These are phyloP conservation scores for Lipomyces orientalis DNA, from an alignment of 805 yeast genomes.

Conservation along the genomic window DNA sequence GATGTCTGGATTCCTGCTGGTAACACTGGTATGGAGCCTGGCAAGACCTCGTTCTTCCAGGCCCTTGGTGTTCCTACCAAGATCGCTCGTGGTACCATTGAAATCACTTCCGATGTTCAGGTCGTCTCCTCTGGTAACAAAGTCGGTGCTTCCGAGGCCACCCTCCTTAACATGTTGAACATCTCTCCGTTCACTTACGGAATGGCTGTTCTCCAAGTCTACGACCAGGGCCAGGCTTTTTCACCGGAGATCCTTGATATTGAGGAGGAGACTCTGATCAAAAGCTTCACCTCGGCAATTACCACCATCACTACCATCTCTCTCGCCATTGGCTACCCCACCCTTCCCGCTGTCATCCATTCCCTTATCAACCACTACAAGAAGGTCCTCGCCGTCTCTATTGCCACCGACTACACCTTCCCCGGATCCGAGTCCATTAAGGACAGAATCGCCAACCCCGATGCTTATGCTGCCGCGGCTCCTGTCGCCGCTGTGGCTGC, in stretches of 20 bases:
- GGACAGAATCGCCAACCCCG: constrained; percentile 99
- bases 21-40: constrained; percentile 99
- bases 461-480: constrained; percentile 99
- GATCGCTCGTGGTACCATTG: constrained; percentile 99
- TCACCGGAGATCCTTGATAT: constrained; percentile 96
- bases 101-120: constrained; percentile 95
- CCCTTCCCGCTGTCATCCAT: constrained; percentile 99
- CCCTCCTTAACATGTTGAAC: constrained; percentile 98
- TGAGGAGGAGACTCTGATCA: constrained; percentile 94
- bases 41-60: constrained; percentile 99
- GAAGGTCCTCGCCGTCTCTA: constrained; percentile 95
- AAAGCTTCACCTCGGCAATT: constrained; percentile 91
- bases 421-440: constrained; percentile 98
- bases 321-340: constrained; percentile 98
- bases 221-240: constrained; percentile 98
- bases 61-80: constrained; percentile 99
- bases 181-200: constrained; percentile 99
- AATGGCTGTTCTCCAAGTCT: constrained; percentile 94
- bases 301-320: constrained; percentile 94
- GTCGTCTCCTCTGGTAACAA: constrained; percentile 82
- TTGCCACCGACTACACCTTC: constrained; percentile 98
- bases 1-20: constrained; percentile 98
- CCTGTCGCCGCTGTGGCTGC: constrained; percentile 90
- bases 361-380: constrained; percentile 98
- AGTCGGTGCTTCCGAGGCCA: constrained; percentile 99